Conservation (phyloP, 2,329 filamentous ascomycete species). For the Cephalotrichum gorgonifer region DNA sequence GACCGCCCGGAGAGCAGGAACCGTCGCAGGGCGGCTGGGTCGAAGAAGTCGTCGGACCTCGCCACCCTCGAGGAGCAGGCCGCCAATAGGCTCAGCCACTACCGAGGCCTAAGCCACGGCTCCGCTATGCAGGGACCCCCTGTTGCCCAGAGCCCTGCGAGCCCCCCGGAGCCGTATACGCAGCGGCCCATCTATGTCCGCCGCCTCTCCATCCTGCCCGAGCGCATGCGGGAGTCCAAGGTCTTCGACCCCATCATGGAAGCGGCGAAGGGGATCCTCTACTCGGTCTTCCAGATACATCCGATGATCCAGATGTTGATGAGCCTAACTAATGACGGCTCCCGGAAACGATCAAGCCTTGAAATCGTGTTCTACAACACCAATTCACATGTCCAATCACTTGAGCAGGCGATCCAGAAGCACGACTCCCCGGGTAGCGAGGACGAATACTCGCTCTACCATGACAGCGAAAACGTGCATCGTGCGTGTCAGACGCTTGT, state of each 20-base stretch:
- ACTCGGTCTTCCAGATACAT: slow-evolving; percentile 58
- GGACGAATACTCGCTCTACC: slow-evolving; percentile 34
- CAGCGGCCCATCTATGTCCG: slow-evolving; percentile 54
- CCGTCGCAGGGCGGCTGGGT: slow-evolving; percentile 54
- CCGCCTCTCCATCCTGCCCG: slow-evolving; percentile 51
- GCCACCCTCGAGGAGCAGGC: slow-evolving; percentile 53
- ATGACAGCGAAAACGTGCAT: slow-evolving; percentile 54
- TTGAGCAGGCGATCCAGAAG: slow-evolving; percentile 54
- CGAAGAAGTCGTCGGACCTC: slow-evolving; percentile 48
- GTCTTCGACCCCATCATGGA: slow-evolving; percentile 52
- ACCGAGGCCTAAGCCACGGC: slow-evolving; percentile 56
- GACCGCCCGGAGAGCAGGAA: slow-evolving; percentile 45
- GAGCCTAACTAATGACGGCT: slow-evolving; percentile 49
- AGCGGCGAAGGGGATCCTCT: slow-evolving; percentile 55
- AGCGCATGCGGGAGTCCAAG: slow-evolving; percentile 52
- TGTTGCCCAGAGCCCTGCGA: slow-evolving; percentile 43
- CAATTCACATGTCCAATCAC: slow-evolving; percentile 53
- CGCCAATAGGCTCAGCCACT: slow-evolving; percentile 58
- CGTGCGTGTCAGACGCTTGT: slow-evolving; percentile 53
- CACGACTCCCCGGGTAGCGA: slow-evolving; percentile 37
- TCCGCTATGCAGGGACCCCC: slow-evolving; percentile 52
- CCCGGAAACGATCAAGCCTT: slow-evolving; percentile 50
- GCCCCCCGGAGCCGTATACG: slow-evolving; percentile 45
- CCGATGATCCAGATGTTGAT: slow-evolving; percentile 58
- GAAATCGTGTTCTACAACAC: slow-evolving; percentile 61